phyloP scores from a whole-genome alignment of 352 stramenopile species.

The Aphanomyces astaci region DNA sequence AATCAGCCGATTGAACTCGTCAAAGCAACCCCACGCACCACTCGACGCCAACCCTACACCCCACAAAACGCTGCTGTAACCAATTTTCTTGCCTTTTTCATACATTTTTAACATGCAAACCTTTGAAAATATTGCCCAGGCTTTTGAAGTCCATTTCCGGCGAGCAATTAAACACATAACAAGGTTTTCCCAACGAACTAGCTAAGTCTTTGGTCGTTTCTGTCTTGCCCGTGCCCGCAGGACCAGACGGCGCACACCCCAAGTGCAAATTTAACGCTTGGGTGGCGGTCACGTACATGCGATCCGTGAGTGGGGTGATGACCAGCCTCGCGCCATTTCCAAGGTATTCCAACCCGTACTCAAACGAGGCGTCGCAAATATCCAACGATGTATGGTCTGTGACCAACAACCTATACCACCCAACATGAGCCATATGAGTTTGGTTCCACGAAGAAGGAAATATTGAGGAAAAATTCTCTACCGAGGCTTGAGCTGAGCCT shows the following conservation, averaged over 20 bases:
- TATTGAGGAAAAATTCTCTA: too few species aligned
- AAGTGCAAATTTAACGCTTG: constrained; percentile 93
- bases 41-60: constrained; percentile 66
- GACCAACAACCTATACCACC: constrained; percentile 29
- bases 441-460: not conserved
- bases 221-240: constrained; percentile 89
- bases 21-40: constrained; percentile 93
- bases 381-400: constrained; percentile 57
- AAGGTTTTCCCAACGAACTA: constrained; percentile 88
- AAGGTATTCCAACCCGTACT: constrained; percentile 94
- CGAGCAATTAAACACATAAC: constrained; percentile 93
- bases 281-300: constrained; percentile 93
- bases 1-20: constrained; percentile 93
- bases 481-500: constrained; percentile 88
- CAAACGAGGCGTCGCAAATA: constrained; percentile 88
- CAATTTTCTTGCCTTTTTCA: not conserved
- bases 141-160: constrained; percentile 96
- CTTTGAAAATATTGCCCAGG: constrained; percentile 95
- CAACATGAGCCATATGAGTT: too few species aligned
- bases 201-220: constrained; percentile 94
- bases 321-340: constrained; percentile 90
- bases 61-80: not conserved
- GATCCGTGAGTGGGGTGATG: constrained; percentile 91
- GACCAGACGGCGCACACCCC: constrained; percentile 89
- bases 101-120: not conserved